phyloP scores from a whole-genome alignment of 2,329 filamentous ascomycete species.

The Aspergillus niger region DNA sequence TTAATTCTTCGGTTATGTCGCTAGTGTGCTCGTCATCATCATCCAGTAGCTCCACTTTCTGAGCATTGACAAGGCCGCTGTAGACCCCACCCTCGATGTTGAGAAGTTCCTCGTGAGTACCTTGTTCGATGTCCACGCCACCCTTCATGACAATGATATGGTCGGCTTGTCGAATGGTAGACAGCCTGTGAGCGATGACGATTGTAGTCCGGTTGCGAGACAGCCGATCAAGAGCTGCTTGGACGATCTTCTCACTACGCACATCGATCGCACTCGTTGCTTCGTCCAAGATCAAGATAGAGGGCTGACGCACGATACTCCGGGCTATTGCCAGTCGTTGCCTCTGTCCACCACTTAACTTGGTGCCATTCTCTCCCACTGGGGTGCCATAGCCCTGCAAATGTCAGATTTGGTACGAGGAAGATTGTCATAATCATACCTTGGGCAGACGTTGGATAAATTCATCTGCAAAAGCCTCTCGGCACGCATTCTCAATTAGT shows the following conservation, averaged over 20 bases:
- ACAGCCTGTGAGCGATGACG: constrained; percentile 74
- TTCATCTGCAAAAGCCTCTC: constrained; percentile 69
- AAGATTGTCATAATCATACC: constrained; percentile 6
- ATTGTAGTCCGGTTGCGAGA: constrained; percentile 68
- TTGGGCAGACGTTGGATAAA: constrained; percentile 65
- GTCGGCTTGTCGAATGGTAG: constrained; percentile 74
- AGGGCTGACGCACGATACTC: constrained; percentile 67
- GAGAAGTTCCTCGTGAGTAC: constrained; percentile 73
- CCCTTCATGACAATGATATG: constrained; percentile 74
- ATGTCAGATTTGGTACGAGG: not conserved
- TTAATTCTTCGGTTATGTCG: constrained; percentile 1
- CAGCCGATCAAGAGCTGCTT: constrained; percentile 55
- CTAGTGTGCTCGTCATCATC: constrained; percentile 6
- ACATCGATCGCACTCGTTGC: constrained; percentile 70
- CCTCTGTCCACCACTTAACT: constrained; percentile 81
- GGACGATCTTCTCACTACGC: constrained; percentile 57
- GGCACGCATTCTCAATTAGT: constrained; percentile 63
- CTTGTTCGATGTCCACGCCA: constrained; percentile 71
- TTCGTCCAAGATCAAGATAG: constrained; percentile 72
- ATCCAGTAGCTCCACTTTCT: constrained; percentile 28
- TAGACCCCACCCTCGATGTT: constrained; percentile 63
- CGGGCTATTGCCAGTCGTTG: constrained; percentile 77
- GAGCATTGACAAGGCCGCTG: constrained; percentile 62
- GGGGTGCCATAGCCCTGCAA: constrained; percentile 67
- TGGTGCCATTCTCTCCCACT: constrained; percentile 76